phyloP scores from a whole-genome alignment of 2,329 filamentous ascomycete species.

The Aspergillus japonicus region DNA sequence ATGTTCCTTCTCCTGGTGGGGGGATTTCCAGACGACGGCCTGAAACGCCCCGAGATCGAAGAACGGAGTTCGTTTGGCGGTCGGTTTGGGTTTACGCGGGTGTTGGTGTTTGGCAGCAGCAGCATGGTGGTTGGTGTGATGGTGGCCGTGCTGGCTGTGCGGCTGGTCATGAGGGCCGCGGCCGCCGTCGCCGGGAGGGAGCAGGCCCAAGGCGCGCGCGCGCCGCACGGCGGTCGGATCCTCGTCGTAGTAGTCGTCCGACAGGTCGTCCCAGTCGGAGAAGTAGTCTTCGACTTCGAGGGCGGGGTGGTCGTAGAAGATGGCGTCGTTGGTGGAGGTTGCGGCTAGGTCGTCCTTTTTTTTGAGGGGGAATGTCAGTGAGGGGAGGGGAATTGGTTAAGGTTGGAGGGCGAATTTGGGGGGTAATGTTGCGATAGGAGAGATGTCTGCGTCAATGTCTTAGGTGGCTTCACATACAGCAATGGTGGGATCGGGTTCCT shows the following conservation, averaged over 20 bases:
- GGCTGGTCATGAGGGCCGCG: not conserved
- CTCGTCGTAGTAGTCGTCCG: conserved; percentile 47
- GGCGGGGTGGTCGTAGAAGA: conserved; percentile 40
- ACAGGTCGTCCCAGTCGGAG: conserved; percentile 48
- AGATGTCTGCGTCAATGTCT: not conserved
- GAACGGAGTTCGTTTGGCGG: conserved; percentile 7
- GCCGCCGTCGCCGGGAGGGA: not conserved
- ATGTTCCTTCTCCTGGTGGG: conserved; percentile 11
- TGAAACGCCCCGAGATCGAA: conserved; percentile 34
- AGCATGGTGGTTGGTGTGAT: not conserved
- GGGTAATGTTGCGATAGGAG: not conserved
- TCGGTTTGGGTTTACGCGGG: not conserved
- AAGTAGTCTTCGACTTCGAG: conserved; percentile 41
- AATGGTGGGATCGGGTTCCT: conserved; percentile 36
- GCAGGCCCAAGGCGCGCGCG: conserved; percentile 19
- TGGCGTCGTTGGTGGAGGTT: conserved; percentile 41
- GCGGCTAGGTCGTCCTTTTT: conserved; percentile 45
- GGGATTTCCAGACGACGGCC: conserved; percentile 40
- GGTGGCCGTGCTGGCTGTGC: not conserved
- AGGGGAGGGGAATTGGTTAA: not conserved
- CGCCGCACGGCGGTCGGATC: conserved; percentile 36
- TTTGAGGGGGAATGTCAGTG: conserved; percentile 7
- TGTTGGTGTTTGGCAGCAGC: conserved; percentile 11
- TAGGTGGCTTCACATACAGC: conserved; percentile 27
- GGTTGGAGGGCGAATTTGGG: not conserved